Conservation (phyloP, 1,284 basidiomycete genomes). For the Blastosporella zonata region DNA sequence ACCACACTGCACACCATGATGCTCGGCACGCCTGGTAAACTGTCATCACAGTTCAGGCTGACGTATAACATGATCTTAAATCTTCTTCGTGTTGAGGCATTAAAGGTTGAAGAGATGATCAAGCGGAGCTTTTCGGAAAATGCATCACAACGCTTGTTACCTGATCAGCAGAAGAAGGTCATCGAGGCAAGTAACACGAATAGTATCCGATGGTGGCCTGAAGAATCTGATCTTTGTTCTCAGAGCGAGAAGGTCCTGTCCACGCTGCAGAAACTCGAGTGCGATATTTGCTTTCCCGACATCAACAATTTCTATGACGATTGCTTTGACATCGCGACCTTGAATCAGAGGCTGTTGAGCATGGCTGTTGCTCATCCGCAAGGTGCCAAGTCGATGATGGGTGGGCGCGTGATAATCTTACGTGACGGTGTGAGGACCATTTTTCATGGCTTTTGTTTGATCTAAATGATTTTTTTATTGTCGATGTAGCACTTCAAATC, state of each 20-base stretch:
- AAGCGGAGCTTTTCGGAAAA: slow-evolving; percentile 99
- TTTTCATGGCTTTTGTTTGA: not conserved
- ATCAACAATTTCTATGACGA: slow-evolving; percentile 80
- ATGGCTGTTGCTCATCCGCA: slow-evolving; percentile 63
- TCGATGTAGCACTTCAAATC: slow-evolving; percentile 73
- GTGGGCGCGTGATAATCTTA: slow-evolving; percentile 84
- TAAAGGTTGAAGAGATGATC: slow-evolving; percentile 99
- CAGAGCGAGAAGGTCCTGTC: slow-evolving; percentile 78
- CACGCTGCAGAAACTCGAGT: slow-evolving; percentile 66
- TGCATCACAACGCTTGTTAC: slow-evolving; percentile 87
- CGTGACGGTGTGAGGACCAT: slow-evolving; percentile 67
- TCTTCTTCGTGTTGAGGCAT: slow-evolving; percentile 91
- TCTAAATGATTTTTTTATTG: not conserved
- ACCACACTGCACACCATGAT: slow-evolving; percentile 84
- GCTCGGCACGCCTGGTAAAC: slow-evolving; percentile 86
- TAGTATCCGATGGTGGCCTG: slow-evolving; percentile 4
- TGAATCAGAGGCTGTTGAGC: slow-evolving; percentile 67
- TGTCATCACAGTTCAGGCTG: slow-evolving; percentile 96
- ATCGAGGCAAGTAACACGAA: slow-evolving; percentile 53
- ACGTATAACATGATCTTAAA: slow-evolving; percentile 99
- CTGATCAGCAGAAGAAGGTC: slow-evolving; percentile 90
- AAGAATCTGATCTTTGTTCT: slow-evolving; percentile 2
- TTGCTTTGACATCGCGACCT: slow-evolving; percentile 62
- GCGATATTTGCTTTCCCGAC: slow-evolving; percentile 65
- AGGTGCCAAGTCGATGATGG: slow-evolving; percentile 64